Base-by-base conservation (phyloP, 345 rosid genomes). In the Salix purpurea region DNA sequence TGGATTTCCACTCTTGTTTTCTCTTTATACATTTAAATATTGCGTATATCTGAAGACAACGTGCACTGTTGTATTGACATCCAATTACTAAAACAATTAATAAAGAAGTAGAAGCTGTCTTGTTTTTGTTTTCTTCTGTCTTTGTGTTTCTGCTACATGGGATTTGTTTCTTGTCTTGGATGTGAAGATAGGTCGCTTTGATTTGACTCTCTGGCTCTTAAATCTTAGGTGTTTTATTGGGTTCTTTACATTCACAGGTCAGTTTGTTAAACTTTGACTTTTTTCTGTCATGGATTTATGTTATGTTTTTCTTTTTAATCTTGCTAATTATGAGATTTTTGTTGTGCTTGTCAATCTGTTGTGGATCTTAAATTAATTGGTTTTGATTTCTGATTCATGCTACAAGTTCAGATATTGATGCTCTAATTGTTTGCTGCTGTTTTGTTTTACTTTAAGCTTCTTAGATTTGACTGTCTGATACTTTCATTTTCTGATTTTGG, bases 21-120 rank as follows among this genome's bases (percentile, higher is more conserved):
- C 9, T 74, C 76, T 52, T 66, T 16, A 16, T 36, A 7, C 56
- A 56, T 73, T 32, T 48, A 26, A 65, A n/a, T 28, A 67, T 8
- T 74, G 18, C 1, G 14, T 21, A 52, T 39, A 52, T 70, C 69
- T 73, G 85, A 80, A 80, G 77, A 62, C 87, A 77, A 85, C 85
- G 88, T 89, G 90, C 83, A 76, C 70, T 73, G 77, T 61, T 71
- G 74, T 74, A 15, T 56, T 73, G 28, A 19, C 2, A n/a, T 16
- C 23, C 37, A 7, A 39, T 7, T n/a, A 39, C 16, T 67, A 14
- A 2, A n/a, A 65, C 30, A 66, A 28, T 21, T 6, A 37, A 39
- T 7, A 65, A 10, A 39, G 42, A 40, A 40, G 44, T 8, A 26
- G 39, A 39, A 30, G 26, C 9, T 67, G 12, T 50, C 39, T n/a